Conservation (phyloP, 1,284 basidiomycete genomes). For the Ceratobasidium sp. region DNA sequence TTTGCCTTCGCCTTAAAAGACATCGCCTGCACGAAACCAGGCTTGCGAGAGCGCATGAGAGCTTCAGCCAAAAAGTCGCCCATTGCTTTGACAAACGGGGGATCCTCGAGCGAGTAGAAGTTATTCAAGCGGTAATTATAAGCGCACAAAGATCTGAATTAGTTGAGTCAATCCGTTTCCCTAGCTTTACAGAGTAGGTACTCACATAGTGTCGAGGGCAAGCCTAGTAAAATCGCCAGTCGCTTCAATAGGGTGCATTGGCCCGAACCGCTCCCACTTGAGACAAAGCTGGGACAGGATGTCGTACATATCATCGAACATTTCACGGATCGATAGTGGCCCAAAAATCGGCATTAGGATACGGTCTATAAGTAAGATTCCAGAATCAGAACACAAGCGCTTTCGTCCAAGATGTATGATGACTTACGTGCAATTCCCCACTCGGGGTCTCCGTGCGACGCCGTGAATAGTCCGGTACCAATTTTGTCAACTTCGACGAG, state of each 20-base stretch:
- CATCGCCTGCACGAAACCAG: constrained; percentile 46
- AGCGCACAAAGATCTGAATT: constrained; percentile 59
- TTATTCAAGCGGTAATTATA: constrained; percentile 56
- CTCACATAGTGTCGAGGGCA: constrained; percentile 62
- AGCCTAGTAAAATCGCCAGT: constrained; percentile 65
- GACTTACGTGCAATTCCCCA: constrained; percentile 65
- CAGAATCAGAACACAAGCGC: not conserved
- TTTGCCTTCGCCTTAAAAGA: constrained; percentile 44
- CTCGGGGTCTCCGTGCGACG: constrained; percentile 62
- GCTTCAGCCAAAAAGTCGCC: constrained; percentile 48
- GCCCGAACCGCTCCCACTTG: constrained; percentile 66
- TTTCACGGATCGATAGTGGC: constrained; percentile 62
- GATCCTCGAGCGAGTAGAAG: constrained; percentile 57
- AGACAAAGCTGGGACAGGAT: constrained; percentile 64
- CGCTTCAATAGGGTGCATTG: constrained; percentile 61
- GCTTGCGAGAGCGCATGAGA: constrained; percentile 46
- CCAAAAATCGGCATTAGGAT: constrained; percentile 69
- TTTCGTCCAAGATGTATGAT: not conserved
- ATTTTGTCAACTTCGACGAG: constrained; percentile 61
- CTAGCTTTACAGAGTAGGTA: constrained; percentile 49
- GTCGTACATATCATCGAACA: constrained; percentile 68
- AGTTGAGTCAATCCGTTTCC: too few relatives aligned
- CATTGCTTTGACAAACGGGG: constrained; percentile 53
- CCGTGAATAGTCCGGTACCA: constrained; percentile 65
- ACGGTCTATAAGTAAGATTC: constrained; percentile 58